phyloP scores from a whole-genome alignment of 352 stramenopile species.

The Phytophthora fragariae region DNA sequence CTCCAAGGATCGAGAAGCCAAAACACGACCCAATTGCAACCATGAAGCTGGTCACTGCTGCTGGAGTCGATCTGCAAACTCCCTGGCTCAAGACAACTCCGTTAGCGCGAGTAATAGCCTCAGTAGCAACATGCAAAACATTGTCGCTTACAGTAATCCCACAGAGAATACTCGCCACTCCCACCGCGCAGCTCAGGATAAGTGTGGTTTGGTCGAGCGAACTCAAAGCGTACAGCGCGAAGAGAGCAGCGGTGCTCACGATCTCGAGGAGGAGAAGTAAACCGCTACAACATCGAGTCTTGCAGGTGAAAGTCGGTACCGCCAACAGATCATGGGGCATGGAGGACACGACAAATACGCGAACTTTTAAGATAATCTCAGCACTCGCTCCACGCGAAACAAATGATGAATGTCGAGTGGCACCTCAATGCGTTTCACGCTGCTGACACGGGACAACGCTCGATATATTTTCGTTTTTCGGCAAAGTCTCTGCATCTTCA shows the following conservation, averaged over 20 bases:
- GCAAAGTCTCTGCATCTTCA: constrained; percentile 19
- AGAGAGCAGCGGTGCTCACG: constrained; percentile 42
- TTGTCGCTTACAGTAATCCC: constrained; percentile 51
- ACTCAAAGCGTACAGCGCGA: constrained; percentile 50
- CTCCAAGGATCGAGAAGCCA: constrained; percentile 56
- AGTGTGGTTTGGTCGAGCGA: constrained; percentile 47
- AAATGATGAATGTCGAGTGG: constrained; percentile 15
- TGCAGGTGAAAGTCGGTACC: constrained; percentile 53
- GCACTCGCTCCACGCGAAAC: background rate
- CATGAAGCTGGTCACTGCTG: constrained; percentile 64
- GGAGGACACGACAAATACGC: background rate
- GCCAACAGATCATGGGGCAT: constrained; percentile 37
- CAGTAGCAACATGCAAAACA: background rate
- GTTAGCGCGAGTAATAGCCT: background rate
- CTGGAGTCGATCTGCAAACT: constrained; percentile 58
- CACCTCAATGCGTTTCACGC: constrained; percentile 31
- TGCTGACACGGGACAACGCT: constrained; percentile 11
- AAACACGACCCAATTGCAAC: constrained; percentile 57
- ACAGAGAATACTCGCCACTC: constrained; percentile 46
- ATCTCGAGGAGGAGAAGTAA: constrained; percentile 55
- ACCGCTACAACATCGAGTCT: constrained; percentile 52
- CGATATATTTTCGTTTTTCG: constrained; percentile 35
- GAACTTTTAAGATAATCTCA: no score
- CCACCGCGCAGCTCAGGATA: constrained; percentile 47
- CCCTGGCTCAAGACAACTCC: constrained; percentile 34